A percentile compares a stretch with the other conserved stretches of the same genome.
Evolutionary conservation across 495 filamentous ascomycete species (phyloP).

Genomic region (Penicillium canescens): DNA sequence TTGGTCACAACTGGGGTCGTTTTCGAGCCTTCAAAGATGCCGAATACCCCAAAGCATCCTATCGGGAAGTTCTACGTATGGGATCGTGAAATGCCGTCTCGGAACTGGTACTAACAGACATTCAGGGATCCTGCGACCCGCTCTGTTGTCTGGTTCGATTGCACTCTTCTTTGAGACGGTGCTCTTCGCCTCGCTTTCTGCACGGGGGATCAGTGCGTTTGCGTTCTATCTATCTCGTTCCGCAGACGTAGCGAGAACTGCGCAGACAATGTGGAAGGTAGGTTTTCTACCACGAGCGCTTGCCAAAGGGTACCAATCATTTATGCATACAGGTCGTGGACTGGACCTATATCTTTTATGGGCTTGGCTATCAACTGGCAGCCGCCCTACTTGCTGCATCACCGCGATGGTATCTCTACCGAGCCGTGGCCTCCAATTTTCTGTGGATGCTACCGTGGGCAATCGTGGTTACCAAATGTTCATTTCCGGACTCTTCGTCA

Average conservation of each 20-base stretch:
- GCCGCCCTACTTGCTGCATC: slow-evolving; percentile 64
- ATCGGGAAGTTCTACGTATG: slow-evolving; percentile 26
- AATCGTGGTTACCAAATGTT: slow-evolving; percentile 54
- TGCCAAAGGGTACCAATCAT: too few species aligned
- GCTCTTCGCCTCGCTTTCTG: too few species aligned
- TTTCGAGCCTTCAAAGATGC: slow-evolving; percentile 49
- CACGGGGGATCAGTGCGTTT: too few species aligned
- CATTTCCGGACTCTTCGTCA: slow-evolving; percentile 51
- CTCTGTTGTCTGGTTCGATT: too few species aligned
- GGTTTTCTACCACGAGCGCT: too few species aligned
- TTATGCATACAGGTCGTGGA: slow-evolving; percentile 50
- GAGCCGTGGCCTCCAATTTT: slow-evolving; percentile 64
- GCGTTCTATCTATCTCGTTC: slow-evolving; percentile 35
- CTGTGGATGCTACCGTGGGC: slow-evolving; percentile 72
- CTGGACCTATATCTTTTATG: slow-evolving; percentile 80
- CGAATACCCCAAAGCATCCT: slow-evolving; percentile 28
- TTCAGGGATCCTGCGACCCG: too few species aligned
- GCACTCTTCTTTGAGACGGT: slow-evolving; percentile 20
- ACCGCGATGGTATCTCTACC: slow-evolving; percentile 68
- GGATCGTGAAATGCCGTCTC: too few species aligned
- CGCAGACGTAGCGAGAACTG: slow-evolving; percentile 57
- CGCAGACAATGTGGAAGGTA: slow-evolving; percentile 66
- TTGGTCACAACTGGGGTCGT: slow-evolving; percentile 67
- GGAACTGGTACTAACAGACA: too few species aligned
- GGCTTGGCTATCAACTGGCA: slow-evolving; percentile 61